Evolutionary conservation across 2,329 filamentous ascomycete genomes (phyloP).

Genomic region (Hymenoscyphus fructigenus): DNA sequence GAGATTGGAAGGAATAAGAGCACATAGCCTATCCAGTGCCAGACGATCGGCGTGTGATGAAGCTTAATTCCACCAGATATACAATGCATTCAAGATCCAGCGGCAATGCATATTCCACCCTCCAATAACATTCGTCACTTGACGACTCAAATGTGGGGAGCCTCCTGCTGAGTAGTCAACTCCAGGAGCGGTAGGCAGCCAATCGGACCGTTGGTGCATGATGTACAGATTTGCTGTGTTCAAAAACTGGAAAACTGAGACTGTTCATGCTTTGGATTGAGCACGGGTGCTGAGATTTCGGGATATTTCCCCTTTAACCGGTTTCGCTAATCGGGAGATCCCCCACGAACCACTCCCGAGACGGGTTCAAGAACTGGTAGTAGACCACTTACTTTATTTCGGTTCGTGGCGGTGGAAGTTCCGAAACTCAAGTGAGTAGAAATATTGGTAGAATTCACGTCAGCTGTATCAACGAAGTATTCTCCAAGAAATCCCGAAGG

Average conservation of each 20-base stretch:
- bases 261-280: slow-evolving; percentile 11
- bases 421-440: not conserved
- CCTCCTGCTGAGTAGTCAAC: not conserved
- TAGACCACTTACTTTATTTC: slow-evolving; percentile 20
- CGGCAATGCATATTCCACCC: not conserved
- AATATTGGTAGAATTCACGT: too few species aligned
- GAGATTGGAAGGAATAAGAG: not conserved
- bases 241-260: slow-evolving; percentile 8
- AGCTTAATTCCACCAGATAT: slow-evolving; percentile 2
- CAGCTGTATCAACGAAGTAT: too few species aligned
- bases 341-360: slow-evolving; percentile 1
- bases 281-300: not conserved
- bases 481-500: too few species aligned
- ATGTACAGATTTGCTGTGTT: not conserved
- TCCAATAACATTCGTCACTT: not conserved
- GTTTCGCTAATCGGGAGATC: slow-evolving; percentile 14
- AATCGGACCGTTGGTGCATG: slow-evolving; percentile 10
- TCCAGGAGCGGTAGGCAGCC: not conserved
- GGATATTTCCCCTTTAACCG: slow-evolving; percentile 5
- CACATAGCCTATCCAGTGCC: not conserved
- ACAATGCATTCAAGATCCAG: slow-evolving; percentile 2
- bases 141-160: not conserved
- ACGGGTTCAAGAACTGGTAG: slow-evolving; percentile 15
- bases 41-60: slow-evolving; percentile 6
- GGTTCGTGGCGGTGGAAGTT: not conserved